These are phyloP conservation scores for Copromyces sp. DNA, from an alignment of 495 filamentous ascomycete genomes.

Conservation along the genomic window DNA sequence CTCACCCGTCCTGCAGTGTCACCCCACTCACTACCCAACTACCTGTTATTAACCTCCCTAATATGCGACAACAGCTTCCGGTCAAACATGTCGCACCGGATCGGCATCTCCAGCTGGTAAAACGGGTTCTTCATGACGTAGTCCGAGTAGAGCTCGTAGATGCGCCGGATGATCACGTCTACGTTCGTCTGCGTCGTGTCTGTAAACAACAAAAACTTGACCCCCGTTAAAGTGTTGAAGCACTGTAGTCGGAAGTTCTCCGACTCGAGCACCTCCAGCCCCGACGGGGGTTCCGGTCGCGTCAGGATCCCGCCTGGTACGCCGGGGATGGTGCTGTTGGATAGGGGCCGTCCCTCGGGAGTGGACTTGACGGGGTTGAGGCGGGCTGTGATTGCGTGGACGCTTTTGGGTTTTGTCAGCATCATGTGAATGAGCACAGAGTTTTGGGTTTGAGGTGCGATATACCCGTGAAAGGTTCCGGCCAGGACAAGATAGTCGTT, in stretches of 20 bases:
- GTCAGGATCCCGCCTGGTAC: conserved; percentile 39
- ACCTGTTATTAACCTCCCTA: conserved; percentile 46
- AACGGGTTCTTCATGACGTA: conserved; percentile 99
- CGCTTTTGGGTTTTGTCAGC: conserved; percentile 31
- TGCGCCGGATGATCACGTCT: conserved; percentile 64
- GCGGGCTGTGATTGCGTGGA: conserved; percentile 84
- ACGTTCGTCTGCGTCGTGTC: conserved; percentile 84
- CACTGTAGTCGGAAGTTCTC: conserved; percentile 89
- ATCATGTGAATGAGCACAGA: not conserved
- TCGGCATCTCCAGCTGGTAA: conserved; percentile 94
- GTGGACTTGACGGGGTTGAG: conserved; percentile 50
- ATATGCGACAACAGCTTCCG: conserved; percentile 67
- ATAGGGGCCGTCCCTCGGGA: conserved; percentile 13
- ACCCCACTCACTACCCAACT: conserved; percentile 6
- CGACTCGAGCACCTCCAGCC: conserved; percentile 84
- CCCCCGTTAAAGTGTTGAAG: conserved; percentile 88
- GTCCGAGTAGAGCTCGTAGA: conserved; percentile 93
- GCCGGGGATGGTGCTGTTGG: conserved; percentile 26
- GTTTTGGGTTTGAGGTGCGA: not conserved
- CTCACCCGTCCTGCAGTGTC: not conserved
- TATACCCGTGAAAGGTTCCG: conserved; percentile 88
- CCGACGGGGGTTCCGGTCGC: conserved; percentile 50
- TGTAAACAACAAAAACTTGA: conserved; percentile 91
- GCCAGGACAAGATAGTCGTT: conserved; percentile 98
- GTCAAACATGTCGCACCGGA: conserved; percentile 90